These are phyloP conservation scores for Candolleomyces eurysporus DNA, from an alignment of 768 basidiomycete species.

Conservation along the genomic window DNA sequence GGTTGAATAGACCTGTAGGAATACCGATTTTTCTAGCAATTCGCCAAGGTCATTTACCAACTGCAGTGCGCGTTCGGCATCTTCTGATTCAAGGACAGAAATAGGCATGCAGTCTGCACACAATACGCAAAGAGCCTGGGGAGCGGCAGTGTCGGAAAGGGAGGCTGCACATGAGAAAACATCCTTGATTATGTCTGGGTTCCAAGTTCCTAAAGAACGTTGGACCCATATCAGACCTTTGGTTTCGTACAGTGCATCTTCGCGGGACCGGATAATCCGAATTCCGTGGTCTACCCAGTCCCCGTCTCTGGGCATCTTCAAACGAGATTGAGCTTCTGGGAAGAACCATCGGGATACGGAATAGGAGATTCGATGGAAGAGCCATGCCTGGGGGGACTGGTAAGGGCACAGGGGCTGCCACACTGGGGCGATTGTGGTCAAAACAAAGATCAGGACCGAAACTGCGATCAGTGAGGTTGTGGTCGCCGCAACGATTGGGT, in stretches of 20 bases:
- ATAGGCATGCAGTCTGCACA: background rate
- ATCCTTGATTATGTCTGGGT: background rate
- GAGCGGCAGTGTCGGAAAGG: background rate
- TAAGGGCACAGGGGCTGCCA: background rate
- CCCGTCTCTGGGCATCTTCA: background rate
- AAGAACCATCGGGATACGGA: background rate
- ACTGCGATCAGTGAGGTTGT: background rate
- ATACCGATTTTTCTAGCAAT: background rate
- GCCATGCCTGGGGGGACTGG: background rate
- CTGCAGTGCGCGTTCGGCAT: background rate
- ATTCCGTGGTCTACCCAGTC: background rate
- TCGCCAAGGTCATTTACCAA: background rate
- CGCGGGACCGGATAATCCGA: background rate
- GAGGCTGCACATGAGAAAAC: background rate
- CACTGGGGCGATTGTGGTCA: background rate
- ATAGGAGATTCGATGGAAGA: background rate
- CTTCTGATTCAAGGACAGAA: background rate
- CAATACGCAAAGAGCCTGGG: background rate
- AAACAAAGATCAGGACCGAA: background rate
- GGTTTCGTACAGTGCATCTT: background rate
- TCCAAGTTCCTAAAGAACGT: background rate
- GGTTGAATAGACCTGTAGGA: background rate
- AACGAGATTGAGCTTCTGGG: background rate
- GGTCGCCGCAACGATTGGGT: background rate
- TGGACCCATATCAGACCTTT: background rate